phyloP scores from a whole-genome alignment of 257 asterid genomes.

The Primulina huaijiensis region DNA sequence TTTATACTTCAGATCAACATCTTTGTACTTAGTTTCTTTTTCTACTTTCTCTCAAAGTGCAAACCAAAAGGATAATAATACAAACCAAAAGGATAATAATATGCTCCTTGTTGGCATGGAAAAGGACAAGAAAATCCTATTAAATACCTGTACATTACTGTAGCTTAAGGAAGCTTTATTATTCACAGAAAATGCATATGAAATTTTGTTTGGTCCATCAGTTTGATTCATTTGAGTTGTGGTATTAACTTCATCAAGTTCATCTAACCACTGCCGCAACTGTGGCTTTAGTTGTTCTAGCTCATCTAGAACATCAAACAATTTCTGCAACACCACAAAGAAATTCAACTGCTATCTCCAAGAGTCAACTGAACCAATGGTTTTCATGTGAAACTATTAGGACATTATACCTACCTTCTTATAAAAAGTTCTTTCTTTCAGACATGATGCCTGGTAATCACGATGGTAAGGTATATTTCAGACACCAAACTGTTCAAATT shows the following conservation, averaged over 20 bases:
- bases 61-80: not conserved
- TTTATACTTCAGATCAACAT: not conserved
- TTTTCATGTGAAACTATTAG: not conserved
- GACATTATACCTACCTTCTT: slow-evolving; percentile 51
- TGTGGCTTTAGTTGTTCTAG: slow-evolving; percentile 75
- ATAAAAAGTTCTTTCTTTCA: slow-evolving; percentile 45
- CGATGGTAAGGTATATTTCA: slow-evolving; percentile 74
- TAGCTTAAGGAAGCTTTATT: slow-evolving; percentile 37
- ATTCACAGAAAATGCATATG: slow-evolving; percentile 34
- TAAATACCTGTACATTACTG: slow-evolving; percentile 47
- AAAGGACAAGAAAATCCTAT: slow-evolving; percentile 6
- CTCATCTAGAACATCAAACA: slow-evolving; percentile 65
- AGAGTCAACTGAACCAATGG: slow-evolving; percentile 17
- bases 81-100: not conserved
- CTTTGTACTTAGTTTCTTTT: not conserved
- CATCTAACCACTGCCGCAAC: slow-evolving; percentile 45
- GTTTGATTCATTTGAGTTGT: slow-evolving; percentile 33
- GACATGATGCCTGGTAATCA: slow-evolving; percentile 54
- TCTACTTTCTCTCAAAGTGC: not conserved
- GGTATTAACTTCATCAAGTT: slow-evolving; percentile 37
- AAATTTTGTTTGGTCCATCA: slow-evolving; percentile 38
- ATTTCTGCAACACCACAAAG: slow-evolving; percentile 42
- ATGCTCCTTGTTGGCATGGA: slow-evolving; percentile 10
- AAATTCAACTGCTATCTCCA: slow-evolving; percentile 24
- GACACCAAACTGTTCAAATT: slow-evolving; percentile 70